These are phyloP conservation scores for Agaricus sinodeliciosus DNA, from an alignment of 768 basidiomycete genomes.

Conservation along the genomic window DNA sequence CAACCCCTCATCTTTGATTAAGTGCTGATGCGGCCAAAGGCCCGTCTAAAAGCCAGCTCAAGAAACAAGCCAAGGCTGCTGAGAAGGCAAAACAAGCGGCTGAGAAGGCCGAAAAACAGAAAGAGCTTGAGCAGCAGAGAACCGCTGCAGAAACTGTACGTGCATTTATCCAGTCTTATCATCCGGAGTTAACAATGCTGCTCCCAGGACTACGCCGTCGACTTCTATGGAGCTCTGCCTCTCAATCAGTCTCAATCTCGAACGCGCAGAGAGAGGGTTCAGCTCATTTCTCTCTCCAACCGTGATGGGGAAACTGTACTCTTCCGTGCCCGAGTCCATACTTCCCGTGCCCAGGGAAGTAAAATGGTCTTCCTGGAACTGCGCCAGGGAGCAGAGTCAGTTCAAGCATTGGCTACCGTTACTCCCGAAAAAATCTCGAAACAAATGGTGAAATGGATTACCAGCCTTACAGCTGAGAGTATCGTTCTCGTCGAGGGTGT, in stretches of 20 bases:
- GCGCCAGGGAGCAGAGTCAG: slow-evolving; percentile 79
- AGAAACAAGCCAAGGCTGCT: slow-evolving; percentile 85
- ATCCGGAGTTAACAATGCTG: slow-evolving; percentile 7
- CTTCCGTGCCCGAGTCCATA: slow-evolving; percentile 87
- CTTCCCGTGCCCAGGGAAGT: slow-evolving; percentile 84
- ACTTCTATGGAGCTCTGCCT: slow-evolving; percentile 83
- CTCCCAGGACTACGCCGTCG: slow-evolving; percentile 63
- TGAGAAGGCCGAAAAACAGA: slow-evolving; percentile 76
- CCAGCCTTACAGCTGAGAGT: slow-evolving; percentile 71
- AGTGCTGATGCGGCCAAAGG: slow-evolving; percentile 28
- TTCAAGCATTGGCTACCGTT: slow-evolving; percentile 79
- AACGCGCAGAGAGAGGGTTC: slow-evolving; percentile 47
- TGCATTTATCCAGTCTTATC: slow-evolving; percentile 5
- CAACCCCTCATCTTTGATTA: not conserved
- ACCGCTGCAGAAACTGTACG: slow-evolving; percentile 60
- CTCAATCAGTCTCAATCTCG: slow-evolving; percentile 89
- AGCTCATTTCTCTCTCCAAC: slow-evolving; percentile 59
- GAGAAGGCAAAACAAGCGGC: slow-evolving; percentile 89
- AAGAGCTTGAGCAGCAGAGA: slow-evolving; percentile 63
- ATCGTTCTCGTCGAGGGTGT: slow-evolving; percentile 87
- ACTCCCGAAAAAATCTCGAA: slow-evolving; percentile 79
- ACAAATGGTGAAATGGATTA: slow-evolving; percentile 96
- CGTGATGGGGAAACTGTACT: slow-evolving; percentile 71
- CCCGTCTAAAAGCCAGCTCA: slow-evolving; percentile 82
- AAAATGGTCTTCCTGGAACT: slow-evolving; percentile 95